Conservation (phyloP, 1,284 basidiomycete species). For the Singerocomus inundabilis region DNA sequence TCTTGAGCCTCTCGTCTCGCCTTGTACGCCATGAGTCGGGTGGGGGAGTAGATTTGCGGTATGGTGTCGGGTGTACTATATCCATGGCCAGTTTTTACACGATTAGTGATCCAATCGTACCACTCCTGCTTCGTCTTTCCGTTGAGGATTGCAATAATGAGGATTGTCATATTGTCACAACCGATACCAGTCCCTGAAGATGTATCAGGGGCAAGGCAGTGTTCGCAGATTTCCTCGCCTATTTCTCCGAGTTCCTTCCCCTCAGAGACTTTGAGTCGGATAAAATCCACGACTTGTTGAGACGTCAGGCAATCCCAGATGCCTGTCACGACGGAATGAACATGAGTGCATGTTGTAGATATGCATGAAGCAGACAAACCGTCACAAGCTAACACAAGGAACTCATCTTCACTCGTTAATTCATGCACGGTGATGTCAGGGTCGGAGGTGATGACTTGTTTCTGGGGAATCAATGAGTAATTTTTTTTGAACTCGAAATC, state of each 20-base stretch:
- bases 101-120: conserved; percentile 88
- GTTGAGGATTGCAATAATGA: conserved; percentile 86
- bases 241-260: conserved; percentile 81
- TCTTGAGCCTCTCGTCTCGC: conserved; percentile 53
- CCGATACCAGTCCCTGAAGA: conserved; percentile 91
- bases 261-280: conserved; percentile 81
- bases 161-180: conserved; percentile 99
- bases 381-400: conserved; percentile 94
- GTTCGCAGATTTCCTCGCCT: conserved; percentile 88
- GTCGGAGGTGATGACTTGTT: conserved; percentile 94
- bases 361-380: conserved; percentile 50
- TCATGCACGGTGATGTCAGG: conserved; percentile 88
- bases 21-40: conserved; percentile 57
- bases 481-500: conserved; percentile 99
- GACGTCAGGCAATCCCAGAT: conserved; percentile 98
- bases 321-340: conserved; percentile 47
- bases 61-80: conserved; percentile 68
- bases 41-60: conserved; percentile 67
- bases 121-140: conserved; percentile 90
- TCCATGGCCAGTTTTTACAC: conserved; percentile 74
- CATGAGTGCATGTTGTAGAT: background rate
- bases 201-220: conserved; percentile 93
- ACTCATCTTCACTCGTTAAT: conserved; percentile 89
- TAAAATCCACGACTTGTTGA: conserved; percentile 91
- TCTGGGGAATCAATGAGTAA: conserved; percentile 74